These are phyloP conservation scores for Euphorbia lathyris DNA, from an alignment of 345 rosid species.

Conservation along the genomic window DNA sequence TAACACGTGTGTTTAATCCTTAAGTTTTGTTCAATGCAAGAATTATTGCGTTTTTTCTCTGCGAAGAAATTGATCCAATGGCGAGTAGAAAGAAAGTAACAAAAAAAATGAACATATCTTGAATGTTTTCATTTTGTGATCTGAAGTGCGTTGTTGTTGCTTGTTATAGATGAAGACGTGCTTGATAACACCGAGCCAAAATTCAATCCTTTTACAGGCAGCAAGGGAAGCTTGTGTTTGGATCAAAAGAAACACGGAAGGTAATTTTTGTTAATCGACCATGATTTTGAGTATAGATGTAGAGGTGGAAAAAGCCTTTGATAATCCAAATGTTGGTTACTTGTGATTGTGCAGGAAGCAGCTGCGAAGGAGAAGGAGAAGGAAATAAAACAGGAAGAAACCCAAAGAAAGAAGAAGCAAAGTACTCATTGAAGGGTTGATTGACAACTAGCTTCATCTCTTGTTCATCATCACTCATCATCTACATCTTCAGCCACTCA, in stretches of 20 bases:
- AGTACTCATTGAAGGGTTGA: conserved; percentile 92
- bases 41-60: too few relatives aligned
- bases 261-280: conserved; percentile 18
- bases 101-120: not conserved
- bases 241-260: conserved; percentile 58
- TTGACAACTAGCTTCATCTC: too few relatives aligned
- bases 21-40: too few relatives aligned
- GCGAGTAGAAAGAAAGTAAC: too few relatives aligned
- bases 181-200: conserved; percentile 57
- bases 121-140: not conserved
- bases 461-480: too few relatives aligned
- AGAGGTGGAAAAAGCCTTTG: not conserved
- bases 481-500: too few relatives aligned
- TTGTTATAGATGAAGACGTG: conserved; percentile 59
- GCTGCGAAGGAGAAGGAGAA: conserved; percentile 57
- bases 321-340: not conserved
- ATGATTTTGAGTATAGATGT: not conserved
- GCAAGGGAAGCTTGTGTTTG: conserved; percentile 97
- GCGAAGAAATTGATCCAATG: not conserved
- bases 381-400: conserved; percentile 56
- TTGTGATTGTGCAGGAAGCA: conserved; percentile 40
- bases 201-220: conserved; percentile 74
- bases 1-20: too few relatives aligned
- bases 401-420: conserved; percentile 68
- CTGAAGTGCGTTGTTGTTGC: not conserved